These are phyloP conservation scores for Trichoderma reesei DNA, from an alignment of 495 filamentous ascomycete species.

Conservation along the genomic window DNA sequence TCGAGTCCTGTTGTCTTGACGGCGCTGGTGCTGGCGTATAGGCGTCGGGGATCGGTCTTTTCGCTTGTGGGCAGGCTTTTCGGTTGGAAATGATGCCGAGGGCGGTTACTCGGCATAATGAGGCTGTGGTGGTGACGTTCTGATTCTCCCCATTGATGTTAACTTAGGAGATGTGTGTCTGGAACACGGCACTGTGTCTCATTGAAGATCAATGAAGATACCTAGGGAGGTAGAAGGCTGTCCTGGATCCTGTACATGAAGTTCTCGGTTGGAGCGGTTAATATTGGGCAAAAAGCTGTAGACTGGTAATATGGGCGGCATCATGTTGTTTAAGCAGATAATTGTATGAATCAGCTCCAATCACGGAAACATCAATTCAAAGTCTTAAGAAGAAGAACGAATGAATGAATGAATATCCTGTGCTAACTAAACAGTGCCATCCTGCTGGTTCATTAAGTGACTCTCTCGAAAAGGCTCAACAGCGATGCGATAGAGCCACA, in stretches of 20 bases:
- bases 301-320: not conserved
- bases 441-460: too few species aligned
- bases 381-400: not conserved
- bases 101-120: too few species aligned
- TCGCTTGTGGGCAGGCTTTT: not conserved
- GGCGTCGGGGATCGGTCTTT: slow-evolving; percentile 12
- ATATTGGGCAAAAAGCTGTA: not conserved
- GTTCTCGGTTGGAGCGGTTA: too few species aligned
- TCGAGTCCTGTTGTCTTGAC: slow-evolving; percentile 23
- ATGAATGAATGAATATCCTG: too few species aligned
- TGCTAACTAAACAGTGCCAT: too few species aligned
- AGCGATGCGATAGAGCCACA: not conserved
- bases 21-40: slow-evolving; percentile 11
- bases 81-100: not conserved
- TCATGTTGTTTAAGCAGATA: not conserved
- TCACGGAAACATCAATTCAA: not conserved
- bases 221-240: not conserved
- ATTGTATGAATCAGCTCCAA: not conserved
- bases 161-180: too few species aligned
- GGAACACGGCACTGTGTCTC: not conserved
- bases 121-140: not conserved
- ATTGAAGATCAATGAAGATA: too few species aligned
- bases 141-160: too few species aligned
- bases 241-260: too few species aligned
- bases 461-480: too few species aligned